Percentiles rank a stretch among this genome's conserved stretches.
Conservation (phyloP, 495 filamentous ascomycete genomes). For the Lepidopterella palustris region DNA sequence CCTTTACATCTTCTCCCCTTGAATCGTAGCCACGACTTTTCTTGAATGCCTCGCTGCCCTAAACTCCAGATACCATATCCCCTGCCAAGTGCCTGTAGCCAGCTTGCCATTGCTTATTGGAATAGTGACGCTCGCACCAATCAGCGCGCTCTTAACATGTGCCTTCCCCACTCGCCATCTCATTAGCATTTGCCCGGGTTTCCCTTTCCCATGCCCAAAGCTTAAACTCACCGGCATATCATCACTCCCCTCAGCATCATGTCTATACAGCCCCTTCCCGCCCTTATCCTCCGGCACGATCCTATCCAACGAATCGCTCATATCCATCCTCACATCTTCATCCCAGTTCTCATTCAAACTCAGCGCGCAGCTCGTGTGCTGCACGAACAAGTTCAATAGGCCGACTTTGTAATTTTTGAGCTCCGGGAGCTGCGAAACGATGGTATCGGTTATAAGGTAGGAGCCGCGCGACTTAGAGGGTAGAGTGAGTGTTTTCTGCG, state of each 20-base stretch:
- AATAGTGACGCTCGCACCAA: constrained; percentile 81
- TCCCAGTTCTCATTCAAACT: constrained; percentile 95
- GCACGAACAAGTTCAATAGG: constrained; percentile 79
- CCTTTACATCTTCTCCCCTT: constrained; percentile 68
- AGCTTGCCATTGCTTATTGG: constrained; percentile 83
- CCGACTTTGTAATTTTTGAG: constrained; percentile 75
- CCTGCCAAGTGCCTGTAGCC: constrained; percentile 67
- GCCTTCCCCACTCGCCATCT: constrained; percentile 43
- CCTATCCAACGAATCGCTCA: constrained; percentile 88
- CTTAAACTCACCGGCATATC: constrained; percentile 70
- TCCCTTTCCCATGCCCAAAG: too few relatives aligned
- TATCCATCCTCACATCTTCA: constrained; percentile 69
- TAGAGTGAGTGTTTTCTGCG: constrained; percentile 72
- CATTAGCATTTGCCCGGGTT: neutral
- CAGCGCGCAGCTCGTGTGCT: constrained; percentile 84
- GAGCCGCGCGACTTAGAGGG: constrained; percentile 68
- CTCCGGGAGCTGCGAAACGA: constrained; percentile 64
- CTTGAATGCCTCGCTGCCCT: constrained; percentile 65
- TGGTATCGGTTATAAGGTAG: constrained; percentile 78
- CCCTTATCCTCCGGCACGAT: constrained; percentile 73
- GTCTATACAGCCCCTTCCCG: constrained; percentile 66
- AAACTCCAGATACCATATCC: constrained; percentile 95
- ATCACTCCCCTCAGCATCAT: constrained; percentile 81
- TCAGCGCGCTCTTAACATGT: constrained; percentile 84
- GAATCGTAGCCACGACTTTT: constrained; percentile 85